Conservation (phyloP, 2,329 filamentous ascomycete genomes). For the Lachnellula occidentalis region DNA sequence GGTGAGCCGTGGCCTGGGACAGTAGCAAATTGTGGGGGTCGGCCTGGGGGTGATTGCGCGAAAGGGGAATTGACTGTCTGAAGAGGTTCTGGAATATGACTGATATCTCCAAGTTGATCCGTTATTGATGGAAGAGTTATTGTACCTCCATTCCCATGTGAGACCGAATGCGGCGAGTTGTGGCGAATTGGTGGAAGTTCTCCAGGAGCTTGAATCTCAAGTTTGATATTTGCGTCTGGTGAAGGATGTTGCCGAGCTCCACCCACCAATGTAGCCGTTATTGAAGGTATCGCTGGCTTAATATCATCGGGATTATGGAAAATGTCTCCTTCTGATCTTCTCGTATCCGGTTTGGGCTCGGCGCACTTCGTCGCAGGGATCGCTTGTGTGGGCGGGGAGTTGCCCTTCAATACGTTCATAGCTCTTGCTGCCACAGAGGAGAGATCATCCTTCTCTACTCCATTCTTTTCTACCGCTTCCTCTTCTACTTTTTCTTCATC, state of each 20-base stretch:
- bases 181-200: slow-evolving; percentile 28
- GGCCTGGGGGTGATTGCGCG: slow-evolving; percentile 27
- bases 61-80: slow-evolving; percentile 18
- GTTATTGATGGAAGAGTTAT: slow-evolving; percentile 29
- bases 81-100: slow-evolving; percentile 21
- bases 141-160: slow-evolving; percentile 22
- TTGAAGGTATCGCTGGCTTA: slow-evolving; percentile 19
- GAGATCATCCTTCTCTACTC: slow-evolving; percentile 8
- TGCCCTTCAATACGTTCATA: slow-evolving; percentile 1
- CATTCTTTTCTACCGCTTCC: not conserved
- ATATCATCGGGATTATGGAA: slow-evolving; percentile 22
- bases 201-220: slow-evolving; percentile 15
- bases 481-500: slow-evolving; percentile 1
- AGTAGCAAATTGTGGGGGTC: slow-evolving; percentile 20
- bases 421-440: slow-evolving; percentile 6
- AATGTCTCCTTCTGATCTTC: slow-evolving; percentile 2
- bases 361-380: not conserved
- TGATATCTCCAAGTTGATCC: slow-evolving; percentile 27
- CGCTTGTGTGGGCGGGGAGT: not conserved
- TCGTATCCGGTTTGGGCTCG: not conserved
- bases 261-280: slow-evolving; percentile 10
- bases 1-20: slow-evolving; percentile 25
- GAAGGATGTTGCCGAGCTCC: slow-evolving; percentile 7
- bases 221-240: slow-evolving; percentile 14
- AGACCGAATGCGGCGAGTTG: slow-evolving; percentile 23